These are phyloP conservation scores for Fusarium musae DNA, from an alignment of 2,329 filamentous ascomycete genomes.

Conservation along the genomic window DNA sequence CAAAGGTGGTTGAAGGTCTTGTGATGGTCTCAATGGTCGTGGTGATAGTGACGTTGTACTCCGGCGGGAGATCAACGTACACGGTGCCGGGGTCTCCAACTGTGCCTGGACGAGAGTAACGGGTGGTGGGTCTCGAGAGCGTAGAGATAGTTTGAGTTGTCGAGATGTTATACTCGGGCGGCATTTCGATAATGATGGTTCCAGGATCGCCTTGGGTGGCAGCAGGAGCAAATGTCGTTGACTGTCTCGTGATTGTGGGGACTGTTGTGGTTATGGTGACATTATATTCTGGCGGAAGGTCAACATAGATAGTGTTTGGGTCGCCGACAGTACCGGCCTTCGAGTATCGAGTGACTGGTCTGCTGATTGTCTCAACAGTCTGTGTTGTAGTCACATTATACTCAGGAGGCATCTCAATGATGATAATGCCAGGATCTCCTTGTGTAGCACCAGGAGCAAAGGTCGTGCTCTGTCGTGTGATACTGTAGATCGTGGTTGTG, in stretches of 20 bases:
- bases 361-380: constrained; percentile 12
- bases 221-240: constrained; percentile 10
- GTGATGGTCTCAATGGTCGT: constrained; percentile 8
- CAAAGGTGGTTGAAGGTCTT: constrained; percentile 5
- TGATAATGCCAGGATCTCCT: constrained; percentile 16
- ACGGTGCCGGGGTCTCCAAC: constrained; percentile 16
- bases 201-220: constrained; percentile 20
- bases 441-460: constrained; percentile 8
- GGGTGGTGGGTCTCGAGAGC: constrained; percentile 11
- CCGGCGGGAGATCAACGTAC: constrained; percentile 5
- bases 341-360: constrained; percentile 2
- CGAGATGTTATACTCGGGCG: constrained; percentile 16
- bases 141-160: constrained; percentile 5
- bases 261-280: constrained; percentile 9
- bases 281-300: constrained; percentile 19
- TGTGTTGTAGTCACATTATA: constrained; percentile 14
- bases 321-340: constrained; percentile 6
- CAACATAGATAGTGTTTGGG: constrained; percentile 12
- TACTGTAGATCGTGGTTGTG: constrained; percentile 1
- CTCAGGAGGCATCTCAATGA: constrained; percentile 10
- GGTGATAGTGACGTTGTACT: constrained; percentile 17
- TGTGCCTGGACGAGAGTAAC: neutral
- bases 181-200: constrained; percentile 11
- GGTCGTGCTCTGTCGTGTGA: constrained; percentile 6
- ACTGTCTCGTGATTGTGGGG: constrained; percentile 1